Conservation (phyloP, 345 rosid species). For the Ricinus communis region DNA sequence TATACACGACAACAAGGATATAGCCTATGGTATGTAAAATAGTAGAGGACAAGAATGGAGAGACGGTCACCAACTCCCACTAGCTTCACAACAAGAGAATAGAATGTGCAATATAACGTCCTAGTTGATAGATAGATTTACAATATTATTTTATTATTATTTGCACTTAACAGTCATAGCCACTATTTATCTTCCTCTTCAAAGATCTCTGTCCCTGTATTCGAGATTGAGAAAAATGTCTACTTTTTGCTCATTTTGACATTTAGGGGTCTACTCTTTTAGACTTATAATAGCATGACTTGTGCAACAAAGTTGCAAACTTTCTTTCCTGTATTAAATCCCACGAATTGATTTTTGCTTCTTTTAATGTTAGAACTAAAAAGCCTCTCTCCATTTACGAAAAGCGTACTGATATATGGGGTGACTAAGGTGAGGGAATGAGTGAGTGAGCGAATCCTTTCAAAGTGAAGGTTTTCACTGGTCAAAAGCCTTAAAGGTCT, state of each 20-base stretch:
- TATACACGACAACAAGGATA: no score
- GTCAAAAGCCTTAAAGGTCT: conserved; percentile 44
- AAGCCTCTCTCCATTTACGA: conserved; percentile 23
- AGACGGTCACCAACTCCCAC: conserved; percentile 81
- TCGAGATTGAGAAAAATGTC: conserved; percentile 25
- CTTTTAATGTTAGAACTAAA: conserved; percentile 54
- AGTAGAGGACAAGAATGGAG: conserved; percentile 35
- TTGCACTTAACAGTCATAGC: conserved; percentile 5
- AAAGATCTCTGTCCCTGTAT: conserved; percentile 7
- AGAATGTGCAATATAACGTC: conserved; percentile 37
- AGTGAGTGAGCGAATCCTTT: conserved; percentile 18
- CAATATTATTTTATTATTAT: conserved; percentile 6
- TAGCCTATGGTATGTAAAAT: no score
- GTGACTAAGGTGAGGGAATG: not conserved
- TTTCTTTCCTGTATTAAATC: conserved; percentile 41
- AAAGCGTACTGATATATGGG: conserved; percentile 32
- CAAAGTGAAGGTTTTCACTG: conserved; percentile 38
- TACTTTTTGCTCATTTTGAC: conserved; percentile 33
- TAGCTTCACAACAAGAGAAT: conserved; percentile 52
- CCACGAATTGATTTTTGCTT: conserved; percentile 46
- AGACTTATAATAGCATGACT: not conserved
- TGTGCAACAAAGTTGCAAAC: conserved; percentile 6
- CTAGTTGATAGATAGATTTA: not conserved
- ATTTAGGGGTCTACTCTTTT: conserved; percentile 17
- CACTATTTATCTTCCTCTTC: conserved; percentile 22